Percentiles rank a stretch among this genome's conserved stretches.
These are phyloP conservation scores for Exophiala sideris DNA, from an alignment of 2,329 filamentous ascomycete species.

Conservation along the genomic window DNA sequence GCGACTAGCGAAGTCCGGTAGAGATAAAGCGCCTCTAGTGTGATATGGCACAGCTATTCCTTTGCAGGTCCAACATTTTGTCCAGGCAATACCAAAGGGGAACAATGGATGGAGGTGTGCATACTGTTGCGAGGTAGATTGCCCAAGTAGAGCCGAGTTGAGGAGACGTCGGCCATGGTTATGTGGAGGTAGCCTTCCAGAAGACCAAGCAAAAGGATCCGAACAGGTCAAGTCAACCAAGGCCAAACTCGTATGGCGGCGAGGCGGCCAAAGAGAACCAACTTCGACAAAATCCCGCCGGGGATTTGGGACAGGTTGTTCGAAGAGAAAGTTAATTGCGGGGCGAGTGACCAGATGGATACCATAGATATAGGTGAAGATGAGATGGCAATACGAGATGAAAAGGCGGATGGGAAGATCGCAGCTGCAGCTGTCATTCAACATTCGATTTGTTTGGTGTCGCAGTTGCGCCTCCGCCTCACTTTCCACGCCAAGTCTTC, in stretches of 20 bases:
- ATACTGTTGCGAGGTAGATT: constrained; percentile 95
- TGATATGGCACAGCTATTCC: constrained; percentile 17
- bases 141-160: constrained; percentile 93
- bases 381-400: too few relatives aligned
- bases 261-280: too few relatives aligned
- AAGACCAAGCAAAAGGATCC: background rate
- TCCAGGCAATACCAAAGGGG: constrained; percentile 22
- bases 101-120: constrained; percentile 35
- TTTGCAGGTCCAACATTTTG: constrained; percentile 20
- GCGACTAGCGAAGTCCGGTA: constrained; percentile 15
- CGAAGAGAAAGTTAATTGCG: too few relatives aligned
- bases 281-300: too few relatives aligned
- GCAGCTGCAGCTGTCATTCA: too few relatives aligned
- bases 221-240: background rate
- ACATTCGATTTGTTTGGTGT: background rate
- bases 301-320: too few relatives aligned
- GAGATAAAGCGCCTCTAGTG: constrained; percentile 14
- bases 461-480: constrained; percentile 2
- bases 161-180: constrained; percentile 80
- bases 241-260: background rate
- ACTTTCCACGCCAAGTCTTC: background rate
- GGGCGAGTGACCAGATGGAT: too few relatives aligned
- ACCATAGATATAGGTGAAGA: too few relatives aligned
- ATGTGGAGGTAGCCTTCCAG: constrained; percentile 28
- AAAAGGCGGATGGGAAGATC: too few relatives aligned